A percentile compares a stretch with the other conserved stretches of the same genome.
These are phyloP conservation scores for Tulasnella sp. DNA, from an alignment of 768 basidiomycete species.

Conservation along the genomic window DNA sequence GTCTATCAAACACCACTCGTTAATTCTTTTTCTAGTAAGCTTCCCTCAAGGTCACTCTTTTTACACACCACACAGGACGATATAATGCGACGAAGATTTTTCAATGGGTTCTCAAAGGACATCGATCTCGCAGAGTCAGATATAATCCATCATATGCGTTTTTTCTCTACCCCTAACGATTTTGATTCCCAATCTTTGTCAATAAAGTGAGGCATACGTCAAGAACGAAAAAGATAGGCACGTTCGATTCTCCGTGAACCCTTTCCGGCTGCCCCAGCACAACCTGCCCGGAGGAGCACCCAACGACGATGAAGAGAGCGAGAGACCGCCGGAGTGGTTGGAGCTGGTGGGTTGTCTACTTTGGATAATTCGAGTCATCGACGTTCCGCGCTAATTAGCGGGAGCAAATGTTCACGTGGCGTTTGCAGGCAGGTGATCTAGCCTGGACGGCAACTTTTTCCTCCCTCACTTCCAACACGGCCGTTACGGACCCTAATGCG, in stretches of 20 bases:
- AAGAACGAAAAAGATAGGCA: background rate
- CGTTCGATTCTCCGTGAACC: slow-evolving; percentile 6
- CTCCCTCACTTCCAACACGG: slow-evolving; percentile 21
- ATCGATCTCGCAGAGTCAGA: slow-evolving; percentile 3
- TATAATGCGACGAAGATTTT: slow-evolving; percentile 3
- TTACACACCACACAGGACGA: background rate
- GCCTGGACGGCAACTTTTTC: slow-evolving; percentile 8
- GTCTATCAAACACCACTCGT: too few relatives aligned
- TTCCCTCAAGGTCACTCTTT: too few relatives aligned
- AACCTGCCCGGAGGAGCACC: background rate
- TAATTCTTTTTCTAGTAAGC: too few relatives aligned
- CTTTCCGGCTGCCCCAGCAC: background rate
- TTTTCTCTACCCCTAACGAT: too few relatives aligned
- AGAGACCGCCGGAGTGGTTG: slow-evolving; percentile 24
- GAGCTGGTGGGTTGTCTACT: slow-evolving; percentile 27
- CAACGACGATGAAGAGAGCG: background rate
- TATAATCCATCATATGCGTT: background rate
- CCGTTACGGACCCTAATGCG: background rate
- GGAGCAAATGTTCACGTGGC: background rate
- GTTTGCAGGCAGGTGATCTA: background rate
- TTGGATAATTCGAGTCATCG: background rate
- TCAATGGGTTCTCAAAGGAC: background rate
- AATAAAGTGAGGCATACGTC: slow-evolving; percentile 11
- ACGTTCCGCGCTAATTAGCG: background rate
- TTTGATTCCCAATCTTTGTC: background rate